These are phyloP conservation scores for Thymus mandschuricus DNA, from an alignment of 257 asterid species.

Conservation along the genomic window DNA sequence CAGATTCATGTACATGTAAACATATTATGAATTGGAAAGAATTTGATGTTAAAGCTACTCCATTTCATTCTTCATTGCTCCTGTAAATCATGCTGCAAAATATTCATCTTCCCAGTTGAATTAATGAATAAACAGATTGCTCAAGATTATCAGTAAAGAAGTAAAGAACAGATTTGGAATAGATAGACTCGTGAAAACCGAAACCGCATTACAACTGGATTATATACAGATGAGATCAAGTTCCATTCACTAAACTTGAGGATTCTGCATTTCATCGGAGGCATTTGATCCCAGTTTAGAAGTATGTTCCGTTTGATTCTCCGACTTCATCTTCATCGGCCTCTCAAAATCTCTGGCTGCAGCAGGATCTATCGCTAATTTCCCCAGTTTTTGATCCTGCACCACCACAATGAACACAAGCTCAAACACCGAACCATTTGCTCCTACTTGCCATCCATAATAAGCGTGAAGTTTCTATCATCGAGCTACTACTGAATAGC, in stretches of 20 bases:
- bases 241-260: conserved; percentile 20
- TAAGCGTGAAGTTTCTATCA: not conserved
- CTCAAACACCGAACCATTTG: not conserved
- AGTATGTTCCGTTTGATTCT: conserved; percentile 53
- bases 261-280: conserved; percentile 46
- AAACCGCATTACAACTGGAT: not conserved
- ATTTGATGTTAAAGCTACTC: too few species aligned
- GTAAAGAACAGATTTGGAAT: conserved; percentile 20
- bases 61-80: too few species aligned
- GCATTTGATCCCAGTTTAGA: conserved; percentile 46
- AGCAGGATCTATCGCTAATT: conserved; percentile 74
- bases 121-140: not conserved
- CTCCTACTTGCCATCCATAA: too few species aligned
- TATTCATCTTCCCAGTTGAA: too few species aligned
- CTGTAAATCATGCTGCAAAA: too few species aligned
- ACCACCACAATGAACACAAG: conserved; percentile 17
- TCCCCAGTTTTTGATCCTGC: conserved; percentile 87
- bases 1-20: too few species aligned
- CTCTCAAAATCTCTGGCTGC: conserved; percentile 89
- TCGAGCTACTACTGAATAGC: not conserved
- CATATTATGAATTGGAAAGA: too few species aligned
- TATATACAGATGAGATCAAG: conserved; percentile 35
- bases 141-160: not conserved
- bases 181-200: not conserved
- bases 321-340: conserved; percentile 65